Evolutionary conservation across 2,329 filamentous ascomycete genomes (phyloP).

Genomic region (Cladosporium phlei): DNA sequence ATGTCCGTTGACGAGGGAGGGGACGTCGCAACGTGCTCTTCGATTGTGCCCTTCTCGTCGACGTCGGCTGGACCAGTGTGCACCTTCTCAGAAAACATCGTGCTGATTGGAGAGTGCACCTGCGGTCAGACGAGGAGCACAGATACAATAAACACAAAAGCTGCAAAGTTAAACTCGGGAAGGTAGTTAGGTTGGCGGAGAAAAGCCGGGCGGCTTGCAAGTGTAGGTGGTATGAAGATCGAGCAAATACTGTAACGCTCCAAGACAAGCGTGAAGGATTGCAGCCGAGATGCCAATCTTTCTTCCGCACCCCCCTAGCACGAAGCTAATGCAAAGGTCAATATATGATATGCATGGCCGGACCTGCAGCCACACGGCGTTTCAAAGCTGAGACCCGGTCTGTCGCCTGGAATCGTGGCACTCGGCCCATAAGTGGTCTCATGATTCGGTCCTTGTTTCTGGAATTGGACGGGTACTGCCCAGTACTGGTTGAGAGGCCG

Average conservation of each 20-base stretch:
- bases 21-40: not conserved
- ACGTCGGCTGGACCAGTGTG: not conserved
- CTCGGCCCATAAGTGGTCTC: not conserved
- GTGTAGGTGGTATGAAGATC: not conserved
- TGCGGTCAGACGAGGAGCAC: not conserved
- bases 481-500: too few relatives aligned
- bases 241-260: not conserved
- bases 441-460: too few relatives aligned
- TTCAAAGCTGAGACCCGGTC: not conserved
- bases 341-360: not conserved
- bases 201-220: not conserved
- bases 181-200: not conserved
- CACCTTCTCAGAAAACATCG: not conserved
- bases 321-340: not conserved
- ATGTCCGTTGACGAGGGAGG: not conserved
- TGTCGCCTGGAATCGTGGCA: not conserved
- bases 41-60: not conserved
- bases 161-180: not conserved
- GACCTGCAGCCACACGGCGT: not conserved
- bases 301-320: not conserved
- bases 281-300: not conserved
- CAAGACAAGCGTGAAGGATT: not conserved
- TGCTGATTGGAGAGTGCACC: not conserved
- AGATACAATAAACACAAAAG: not conserved
- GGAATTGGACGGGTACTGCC: too few relatives aligned